A percentile compares a stretch with the other conserved stretches of the same genome.
These are phyloP conservation scores for Colletotrichum sp. DNA, from an alignment of 2,329 filamentous ascomycete genomes.

Conservation along the genomic window DNA sequence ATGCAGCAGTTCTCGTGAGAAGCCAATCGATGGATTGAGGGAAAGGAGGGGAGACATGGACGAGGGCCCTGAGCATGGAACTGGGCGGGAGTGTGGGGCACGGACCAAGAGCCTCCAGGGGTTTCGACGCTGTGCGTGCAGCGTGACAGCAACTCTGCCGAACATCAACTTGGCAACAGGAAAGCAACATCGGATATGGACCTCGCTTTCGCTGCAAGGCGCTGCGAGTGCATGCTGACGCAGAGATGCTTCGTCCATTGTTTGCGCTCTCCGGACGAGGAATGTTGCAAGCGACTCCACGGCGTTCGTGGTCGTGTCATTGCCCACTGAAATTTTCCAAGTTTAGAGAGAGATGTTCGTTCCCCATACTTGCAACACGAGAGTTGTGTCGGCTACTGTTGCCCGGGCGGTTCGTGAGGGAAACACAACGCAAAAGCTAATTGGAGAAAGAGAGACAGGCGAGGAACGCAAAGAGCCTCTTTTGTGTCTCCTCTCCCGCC, in stretches of 20 bases:
- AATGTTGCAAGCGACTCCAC: neutral
- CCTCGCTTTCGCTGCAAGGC: neutral
- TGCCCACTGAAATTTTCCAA: neutral
- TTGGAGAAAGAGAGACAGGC: neutral
- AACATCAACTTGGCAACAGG: neutral
- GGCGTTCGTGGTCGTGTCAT: neutral
- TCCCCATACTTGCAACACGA: neutral
- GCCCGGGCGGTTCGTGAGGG: neutral
- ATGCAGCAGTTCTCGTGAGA: neutral
- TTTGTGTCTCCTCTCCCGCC: neutral
- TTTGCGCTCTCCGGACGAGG: neutral
- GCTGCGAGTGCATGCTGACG: neutral
- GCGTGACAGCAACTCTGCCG: slow-evolving; percentile 13
- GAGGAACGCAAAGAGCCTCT: neutral
- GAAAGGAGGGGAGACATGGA: neutral
- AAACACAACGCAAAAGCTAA: neutral
- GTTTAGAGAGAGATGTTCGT: neutral
- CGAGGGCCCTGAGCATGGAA: neutral
- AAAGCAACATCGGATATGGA: neutral
- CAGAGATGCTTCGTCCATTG: neutral
- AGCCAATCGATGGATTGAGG: neutral
- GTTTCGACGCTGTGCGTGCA: neutral
- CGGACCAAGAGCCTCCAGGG: neutral
- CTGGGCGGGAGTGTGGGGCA: neutral
- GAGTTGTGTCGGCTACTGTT: neutral